Evolutionary conservation across 257 asterid genomes (phyloP), one percentile per base, ranked within the genome.

Genomic region (Solanum peruvianum): DNA sequence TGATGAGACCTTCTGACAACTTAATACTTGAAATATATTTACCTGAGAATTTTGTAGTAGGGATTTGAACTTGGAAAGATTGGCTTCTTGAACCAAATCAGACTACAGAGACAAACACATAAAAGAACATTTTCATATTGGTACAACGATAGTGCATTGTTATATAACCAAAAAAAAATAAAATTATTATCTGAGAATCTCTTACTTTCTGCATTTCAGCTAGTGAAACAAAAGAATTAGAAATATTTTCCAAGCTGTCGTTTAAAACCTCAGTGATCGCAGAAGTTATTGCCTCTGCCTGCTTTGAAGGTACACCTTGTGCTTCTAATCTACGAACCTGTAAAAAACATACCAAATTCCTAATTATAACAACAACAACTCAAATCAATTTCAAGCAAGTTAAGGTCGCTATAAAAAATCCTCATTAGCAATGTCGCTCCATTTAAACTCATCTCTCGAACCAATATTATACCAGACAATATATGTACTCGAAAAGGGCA

Each of bases 201-300:
- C 92, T 87, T 87, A 94, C 97, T 90, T 91, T 91, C 91, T 94
- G 95, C 97, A 93, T 92, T 33, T 93, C 97, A 2, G 91, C 89
- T 83, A 75, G 91, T 35, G 96, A 90, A 62, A 91, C 91, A 47
- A 88, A 92, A 71, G 91, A 92, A 86, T 87, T 90, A 20, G 94
- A 86, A 11, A 93, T 89, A 90, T 90, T 93, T 88, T 93, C 92
- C 90, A 94, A 82, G 47, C 97, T 92, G 62, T 90, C 93, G 84
- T 92, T 89, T 86, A 93, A 69, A 90, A 94, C 94, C 86, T 88
- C 89, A 39, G 90, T 93, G 62, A 94, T 93, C 33, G 93, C 93
- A 86, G 94, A 86, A 10, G 97, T 94, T 86, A 94, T 92, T 23
- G 95, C 96, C 91, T 93, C 96, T 2, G 96, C 96, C 47, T 93